Percentiles rank a stretch among this genome's conserved stretches.
Conservation (phyloP, 352 stramenopile species). For the Plasmopara viticola region DNA sequence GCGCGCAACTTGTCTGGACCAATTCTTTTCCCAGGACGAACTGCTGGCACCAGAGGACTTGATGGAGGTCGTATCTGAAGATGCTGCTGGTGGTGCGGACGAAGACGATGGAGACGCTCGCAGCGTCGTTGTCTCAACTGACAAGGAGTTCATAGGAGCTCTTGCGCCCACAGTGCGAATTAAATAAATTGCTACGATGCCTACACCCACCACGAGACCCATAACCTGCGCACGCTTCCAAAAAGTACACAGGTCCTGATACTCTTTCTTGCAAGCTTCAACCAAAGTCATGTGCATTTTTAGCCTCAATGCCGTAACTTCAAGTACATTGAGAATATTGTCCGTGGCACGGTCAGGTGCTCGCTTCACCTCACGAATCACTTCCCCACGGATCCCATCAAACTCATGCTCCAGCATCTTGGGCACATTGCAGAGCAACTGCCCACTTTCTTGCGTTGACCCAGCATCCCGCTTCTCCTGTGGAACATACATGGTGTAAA, state of each 20-base stretch:
- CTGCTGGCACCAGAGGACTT: conserved; percentile 11
- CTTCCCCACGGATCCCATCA: conserved; percentile 75
- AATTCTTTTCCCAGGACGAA: conserved; percentile 62
- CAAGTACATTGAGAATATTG: conserved; percentile 77
- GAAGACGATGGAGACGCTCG: conserved; percentile 10
- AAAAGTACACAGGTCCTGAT: conserved; percentile 58
- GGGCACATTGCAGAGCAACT: conserved; percentile 33
- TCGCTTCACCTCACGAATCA: conserved; percentile 77
- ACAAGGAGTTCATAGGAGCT: conserved; percentile 23
- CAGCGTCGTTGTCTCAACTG: conserved; percentile 17
- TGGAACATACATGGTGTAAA: conserved; percentile 87
- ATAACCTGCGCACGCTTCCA: conserved; percentile 72
- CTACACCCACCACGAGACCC: conserved; percentile 49
- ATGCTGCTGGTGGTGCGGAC: neutral
- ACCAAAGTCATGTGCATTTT: conserved; percentile 84
- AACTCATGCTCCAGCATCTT: conserved; percentile 83
- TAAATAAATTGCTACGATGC: conserved; percentile 66
- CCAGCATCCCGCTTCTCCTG: conserved; percentile 37
- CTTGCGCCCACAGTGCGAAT: conserved; percentile 54
- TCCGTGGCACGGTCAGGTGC: conserved; percentile 78
- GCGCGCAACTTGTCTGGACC: conserved; percentile 66
- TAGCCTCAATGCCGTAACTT: conserved; percentile 63
- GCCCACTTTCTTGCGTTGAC: conserved; percentile 10
- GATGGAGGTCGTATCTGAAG: neutral
- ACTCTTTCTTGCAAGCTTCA: conserved; percentile 73